phyloP scores from a whole-genome alignment of 495 filamentous ascomycete genomes.

The Penicillium canescens region DNA sequence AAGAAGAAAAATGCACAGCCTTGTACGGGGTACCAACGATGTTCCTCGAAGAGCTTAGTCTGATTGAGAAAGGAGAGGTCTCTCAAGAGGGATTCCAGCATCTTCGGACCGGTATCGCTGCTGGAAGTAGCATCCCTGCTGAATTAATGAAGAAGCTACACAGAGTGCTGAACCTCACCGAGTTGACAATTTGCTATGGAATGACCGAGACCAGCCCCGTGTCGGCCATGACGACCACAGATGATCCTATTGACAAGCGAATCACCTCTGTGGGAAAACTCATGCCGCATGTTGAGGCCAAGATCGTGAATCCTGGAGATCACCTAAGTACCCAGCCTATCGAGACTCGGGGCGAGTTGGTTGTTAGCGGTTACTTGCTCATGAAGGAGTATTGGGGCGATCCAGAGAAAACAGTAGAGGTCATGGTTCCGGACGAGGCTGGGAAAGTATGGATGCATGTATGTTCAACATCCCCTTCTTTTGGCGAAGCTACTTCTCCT shows the following conservation, averaged over 20 bases:
- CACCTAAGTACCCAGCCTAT: conserved; percentile 57
- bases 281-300: conserved; percentile 84
- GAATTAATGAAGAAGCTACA: conserved; percentile 84
- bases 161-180: conserved; percentile 70
- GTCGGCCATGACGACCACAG: conserved; percentile 81
- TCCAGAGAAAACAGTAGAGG: conserved; percentile 65
- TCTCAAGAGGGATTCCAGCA: conserved; percentile 61
- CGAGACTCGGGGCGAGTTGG: conserved; percentile 75
- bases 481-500: conserved; percentile 4
- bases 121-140: conserved; percentile 79
- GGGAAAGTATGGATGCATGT: conserved; percentile 73
- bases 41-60: conserved; percentile 85
- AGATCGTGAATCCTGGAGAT: conserved; percentile 70
- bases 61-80: conserved; percentile 59
- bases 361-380: conserved; percentile 78
- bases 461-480: conserved; percentile 17
- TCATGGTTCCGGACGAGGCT: conserved; percentile 59
- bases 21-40: conserved; percentile 95
- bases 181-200: conserved; percentile 94
- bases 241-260: conserved; percentile 78
- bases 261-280: conserved; percentile 73
- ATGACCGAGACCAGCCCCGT: conserved; percentile 99
- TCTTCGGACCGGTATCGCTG: conserved; percentile 88
- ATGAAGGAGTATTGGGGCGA: conserved; percentile 93
- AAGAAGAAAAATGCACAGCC: conserved; percentile 76